Evolutionary conservation across 257 asterid genomes (phyloP).

Genomic region (Solanum ossicruentum): DNA sequence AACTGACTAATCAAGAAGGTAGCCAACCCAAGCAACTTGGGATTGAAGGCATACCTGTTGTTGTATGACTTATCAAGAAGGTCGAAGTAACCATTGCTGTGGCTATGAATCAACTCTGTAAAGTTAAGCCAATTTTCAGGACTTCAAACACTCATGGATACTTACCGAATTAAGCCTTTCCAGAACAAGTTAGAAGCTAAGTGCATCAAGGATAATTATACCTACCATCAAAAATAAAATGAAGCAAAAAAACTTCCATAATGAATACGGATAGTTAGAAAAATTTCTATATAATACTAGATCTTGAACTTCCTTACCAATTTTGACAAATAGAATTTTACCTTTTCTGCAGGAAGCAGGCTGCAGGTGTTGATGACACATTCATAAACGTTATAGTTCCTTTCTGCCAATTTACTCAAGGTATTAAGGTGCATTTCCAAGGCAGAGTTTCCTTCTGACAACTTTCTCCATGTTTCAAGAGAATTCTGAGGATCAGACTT

Average conservation of each 20-base stretch:
- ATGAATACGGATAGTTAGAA: neutral
- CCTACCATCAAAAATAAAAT: neutral
- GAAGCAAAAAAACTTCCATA: neutral
- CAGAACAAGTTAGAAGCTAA: neutral
- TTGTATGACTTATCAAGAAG: neutral
- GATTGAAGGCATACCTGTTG: neutral
- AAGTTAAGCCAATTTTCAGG: neutral
- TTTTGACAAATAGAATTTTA: constrained; percentile 3
- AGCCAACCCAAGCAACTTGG: neutral
- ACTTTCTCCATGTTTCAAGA: constrained; percentile 64
- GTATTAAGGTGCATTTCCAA: constrained; percentile 63
- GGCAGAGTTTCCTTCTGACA: constrained; percentile 66
- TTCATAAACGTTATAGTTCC: constrained; percentile 34
- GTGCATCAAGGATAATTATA: neutral
- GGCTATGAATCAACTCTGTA: neutral
- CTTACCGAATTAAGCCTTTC: neutral
- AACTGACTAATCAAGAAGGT: neutral
- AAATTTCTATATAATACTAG: neutral
- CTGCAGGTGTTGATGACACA: constrained; percentile 50
- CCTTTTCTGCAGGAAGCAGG: constrained; percentile 58
- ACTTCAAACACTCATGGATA: neutral
- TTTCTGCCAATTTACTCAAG: constrained; percentile 55
- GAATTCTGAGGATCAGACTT: constrained; percentile 75
- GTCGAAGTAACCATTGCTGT: neutral
- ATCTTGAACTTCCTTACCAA: neutral